Evolutionary conservation across 371 early-diverging fungal genomes (phyloP), one percentile per base, ranked within the genome.

Genomic region (Mortierella sp.): DNA sequence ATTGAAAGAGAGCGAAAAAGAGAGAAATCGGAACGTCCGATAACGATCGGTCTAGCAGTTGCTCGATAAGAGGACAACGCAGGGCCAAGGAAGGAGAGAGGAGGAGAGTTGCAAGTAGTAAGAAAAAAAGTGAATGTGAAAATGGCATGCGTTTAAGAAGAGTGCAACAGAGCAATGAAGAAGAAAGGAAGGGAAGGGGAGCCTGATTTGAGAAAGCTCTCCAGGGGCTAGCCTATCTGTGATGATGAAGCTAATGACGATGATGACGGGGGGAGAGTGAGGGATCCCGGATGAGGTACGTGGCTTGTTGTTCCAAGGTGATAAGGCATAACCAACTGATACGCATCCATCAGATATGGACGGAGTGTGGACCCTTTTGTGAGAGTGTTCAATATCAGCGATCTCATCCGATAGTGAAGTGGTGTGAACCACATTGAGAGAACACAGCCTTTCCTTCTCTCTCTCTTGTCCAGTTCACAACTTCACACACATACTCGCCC

Each of bases 11-110:
- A 3, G 16, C 28, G 28, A 0, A 16, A 16, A 21, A 31, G 31
- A 28, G 64, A 34, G 37, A 19, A 61, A 61, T 61, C 64, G 64
- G 64, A 61, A 61, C 31, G 64, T 61, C 34, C 64, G 64, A 61
- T 61, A 61, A 61, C 64, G 64, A 61, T 57, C 59, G 13, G 31
- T 16, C 59, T 28, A 28, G 13, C 48, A 46, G 48, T 46, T 46
- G 48, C 9, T 31, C 64, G 64, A 61, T 61, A 61, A 61, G 64
- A 59, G 57, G 28, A 40, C 2, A 40, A 40, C 43, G 43, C 43
- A 40, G 43, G 31, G 28, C 11, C 10, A 13, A 26, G 14, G 28
- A 24, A 24, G 54, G 5, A n/a, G n/a, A 28, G n/a, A 57, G n/a
- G 59, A 59, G 31, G 31, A n/a, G 55, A n/a, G 55, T 40, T 40